Evolutionary conservation across 2,329 filamentous ascomycete genomes (phyloP), one percentile per base, ranked within the genome.

Genomic region (Chrysosphaeria jannelii): DNA sequence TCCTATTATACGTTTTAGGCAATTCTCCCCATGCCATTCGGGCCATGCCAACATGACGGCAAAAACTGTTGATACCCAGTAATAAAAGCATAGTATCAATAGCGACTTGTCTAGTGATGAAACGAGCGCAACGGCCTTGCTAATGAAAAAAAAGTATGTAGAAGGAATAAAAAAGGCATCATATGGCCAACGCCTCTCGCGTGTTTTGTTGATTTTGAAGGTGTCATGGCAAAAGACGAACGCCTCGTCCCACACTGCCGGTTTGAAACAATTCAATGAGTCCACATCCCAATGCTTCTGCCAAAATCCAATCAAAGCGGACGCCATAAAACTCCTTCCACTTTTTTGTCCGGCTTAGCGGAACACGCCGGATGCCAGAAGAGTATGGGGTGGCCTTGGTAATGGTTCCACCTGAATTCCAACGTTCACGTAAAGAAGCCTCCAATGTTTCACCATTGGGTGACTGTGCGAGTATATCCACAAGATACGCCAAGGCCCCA

Each of bases 201-300:
- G n/a, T n/a, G n/a, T n/a, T n/a, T n/a, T n/a, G n/a, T n/a, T n/a
- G n/a, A n/a, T n/a, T n/a, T n/a, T n/a, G n/a, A n/a, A n/a, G n/a
- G n/a, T 18, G 7, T 18, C 16, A 28, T 19, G 22, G 13, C 13
- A 29, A n/a, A 14, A 43, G 23, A 31, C 61, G 50, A 27, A 74
- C 53, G 8, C 60, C 70, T 28, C 56, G 50, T 2, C 70, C 70
- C n/a, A 76, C 66, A 34, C 60, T 69, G 9, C 64, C 52, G 8
- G 70, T 78, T 35, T 74, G 59, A 39, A 79, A 79, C 9, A 72
- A 44, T 41, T 79, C 70, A 4, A 76, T 53, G 10, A 67, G 36
- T 2, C 71, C 71, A 14, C 62, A 50, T 0, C 69, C 71, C 13
- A 72, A 50, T 20, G 66, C 69, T 39, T 76, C 68, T 19, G 57